Evolutionary conservation across 2,329 filamentous ascomycete genomes (phyloP).

Genomic region (Dactylellina sp.): DNA sequence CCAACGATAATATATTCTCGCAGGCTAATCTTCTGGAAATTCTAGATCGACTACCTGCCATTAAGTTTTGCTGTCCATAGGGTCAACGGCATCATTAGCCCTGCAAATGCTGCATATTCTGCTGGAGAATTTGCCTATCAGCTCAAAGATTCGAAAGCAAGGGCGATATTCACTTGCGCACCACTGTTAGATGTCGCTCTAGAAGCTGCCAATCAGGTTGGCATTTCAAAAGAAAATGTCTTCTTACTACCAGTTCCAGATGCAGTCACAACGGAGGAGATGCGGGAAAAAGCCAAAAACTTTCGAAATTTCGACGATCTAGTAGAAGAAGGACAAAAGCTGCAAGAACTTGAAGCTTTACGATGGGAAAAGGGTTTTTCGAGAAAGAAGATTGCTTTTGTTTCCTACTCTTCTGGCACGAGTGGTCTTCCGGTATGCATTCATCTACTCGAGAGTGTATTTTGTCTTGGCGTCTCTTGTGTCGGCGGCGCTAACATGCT

Average conservation of each 20-base stretch:
- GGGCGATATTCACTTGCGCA: slow-evolving; percentile 77
- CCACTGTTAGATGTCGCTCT: slow-evolving; percentile 75
- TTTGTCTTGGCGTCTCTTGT: not conserved
- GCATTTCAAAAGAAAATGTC: slow-evolving; percentile 73
- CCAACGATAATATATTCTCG: not conserved
- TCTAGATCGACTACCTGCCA: slow-evolving; percentile 27
- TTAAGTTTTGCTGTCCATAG: slow-evolving; percentile 72
- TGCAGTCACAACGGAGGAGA: slow-evolving; percentile 64
- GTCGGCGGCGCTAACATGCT: not conserved
- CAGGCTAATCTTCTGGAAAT: not conserved
- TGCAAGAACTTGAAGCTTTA: slow-evolving; percentile 69
- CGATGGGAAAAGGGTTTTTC: slow-evolving; percentile 75
- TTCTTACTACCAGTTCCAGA: slow-evolving; percentile 76
- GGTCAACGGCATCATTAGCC: slow-evolving; percentile 78
- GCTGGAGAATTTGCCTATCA: slow-evolving; percentile 78
- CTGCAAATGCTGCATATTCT: slow-evolving; percentile 81
- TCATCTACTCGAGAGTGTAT: not conserved
- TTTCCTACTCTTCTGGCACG: slow-evolving; percentile 84
- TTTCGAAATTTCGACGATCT: slow-evolving; percentile 77
- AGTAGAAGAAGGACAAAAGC: slow-evolving; percentile 70
- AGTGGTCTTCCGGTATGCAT: slow-evolving; percentile 76
- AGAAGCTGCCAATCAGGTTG: slow-evolving; percentile 72
- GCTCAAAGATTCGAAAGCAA: slow-evolving; percentile 75
- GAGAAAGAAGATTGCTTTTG: slow-evolving; percentile 76
- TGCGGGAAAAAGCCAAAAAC: slow-evolving; percentile 61